phyloP scores from a whole-genome alignment of 202 grass and related monocot species.

The Musa balbisiana region DNA sequence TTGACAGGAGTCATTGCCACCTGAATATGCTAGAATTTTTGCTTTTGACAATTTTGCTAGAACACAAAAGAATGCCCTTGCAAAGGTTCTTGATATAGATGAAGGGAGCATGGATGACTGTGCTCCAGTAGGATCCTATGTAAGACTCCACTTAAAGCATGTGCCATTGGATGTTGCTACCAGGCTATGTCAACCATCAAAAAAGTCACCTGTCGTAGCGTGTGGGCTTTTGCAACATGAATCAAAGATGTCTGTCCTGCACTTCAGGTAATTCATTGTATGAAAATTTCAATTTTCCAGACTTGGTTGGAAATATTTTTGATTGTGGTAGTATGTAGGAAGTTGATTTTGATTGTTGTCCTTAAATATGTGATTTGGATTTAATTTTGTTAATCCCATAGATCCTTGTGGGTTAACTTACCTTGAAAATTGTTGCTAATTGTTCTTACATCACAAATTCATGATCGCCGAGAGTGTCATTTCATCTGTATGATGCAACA shows the following conservation, averaged over 20 bases:
- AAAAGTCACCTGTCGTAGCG: slow-evolving; percentile 20
- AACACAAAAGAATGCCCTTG: slow-evolving; percentile 74
- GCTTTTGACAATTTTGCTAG: slow-evolving; percentile 82
- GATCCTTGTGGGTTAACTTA: not conserved
- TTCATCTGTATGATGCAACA: not conserved
- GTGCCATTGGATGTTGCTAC: slow-evolving; percentile 36
- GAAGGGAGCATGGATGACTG: not conserved
- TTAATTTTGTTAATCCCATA: not conserved
- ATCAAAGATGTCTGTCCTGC: slow-evolving; percentile 18
- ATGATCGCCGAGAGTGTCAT: not conserved
- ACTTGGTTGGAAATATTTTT: slow-evolving; percentile 9
- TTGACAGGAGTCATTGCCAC: slow-evolving; percentile 74
- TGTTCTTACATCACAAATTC: not conserved
- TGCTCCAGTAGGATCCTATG: slow-evolving; percentile 3
- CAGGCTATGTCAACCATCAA: slow-evolving; percentile 56
- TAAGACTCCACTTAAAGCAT: slow-evolving; percentile 20
- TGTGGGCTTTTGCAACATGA: slow-evolving; percentile 24
- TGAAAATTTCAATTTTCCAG: too few species aligned
- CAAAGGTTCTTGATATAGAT: slow-evolving; percentile 29
- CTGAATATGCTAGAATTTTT: slow-evolving; percentile 86
- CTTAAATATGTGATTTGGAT: not conserved
- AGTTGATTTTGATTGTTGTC: not conserved
- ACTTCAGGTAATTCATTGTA: slow-evolving; percentile 7
- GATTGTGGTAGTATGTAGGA: slow-evolving; percentile 5
- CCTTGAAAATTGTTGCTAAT: not conserved